Percentiles rank a stretch among this genome's conserved stretches.
These are phyloP conservation scores for Ananas comosus DNA, from an alignment of 176 grass and related monocot genomes.

Conservation along the genomic window DNA sequence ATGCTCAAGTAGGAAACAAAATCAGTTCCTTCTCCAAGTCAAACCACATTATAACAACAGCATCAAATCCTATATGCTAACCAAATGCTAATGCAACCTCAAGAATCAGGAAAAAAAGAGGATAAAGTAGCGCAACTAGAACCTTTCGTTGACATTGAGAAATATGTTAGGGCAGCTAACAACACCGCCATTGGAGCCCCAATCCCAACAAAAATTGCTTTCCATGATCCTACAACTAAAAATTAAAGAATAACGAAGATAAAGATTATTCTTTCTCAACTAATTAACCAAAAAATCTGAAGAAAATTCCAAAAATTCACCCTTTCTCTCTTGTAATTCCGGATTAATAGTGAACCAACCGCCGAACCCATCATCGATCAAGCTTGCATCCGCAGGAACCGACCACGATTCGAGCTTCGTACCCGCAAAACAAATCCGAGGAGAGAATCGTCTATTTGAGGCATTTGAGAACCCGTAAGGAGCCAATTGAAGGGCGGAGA, in stretches of 20 bases:
- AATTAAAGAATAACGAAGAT: background rate
- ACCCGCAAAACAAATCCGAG: background rate
- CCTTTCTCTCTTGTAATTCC: conserved; percentile 13
- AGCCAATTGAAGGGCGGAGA: background rate
- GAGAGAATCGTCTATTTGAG: background rate
- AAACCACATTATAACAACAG: background rate
- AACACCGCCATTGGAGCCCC: conserved; percentile 45
- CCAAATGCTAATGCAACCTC: background rate
- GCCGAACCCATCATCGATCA: conserved; percentile 24
- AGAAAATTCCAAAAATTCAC: conserved; percentile 5
- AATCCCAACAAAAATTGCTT: conserved; percentile 31
- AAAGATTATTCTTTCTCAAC: background rate
- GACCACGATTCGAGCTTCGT: conserved; percentile 25
- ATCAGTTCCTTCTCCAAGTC: no score
- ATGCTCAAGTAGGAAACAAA: no score
- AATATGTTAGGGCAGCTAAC: conserved; percentile 49
- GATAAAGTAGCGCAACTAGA: background rate
- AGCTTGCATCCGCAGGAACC: conserved; percentile 12
- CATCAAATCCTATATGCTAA: background rate
- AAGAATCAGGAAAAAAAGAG: no score
- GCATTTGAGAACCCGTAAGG: background rate
- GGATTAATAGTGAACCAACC: conserved; percentile 22
- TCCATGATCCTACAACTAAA: conserved; percentile 37
- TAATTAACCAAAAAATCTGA: background rate
- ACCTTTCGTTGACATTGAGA: conserved; percentile 40